These are phyloP conservation scores for Cutaneotrichosporon sp. DNA, from an alignment of 1,284 basidiomycete genomes.

Conservation along the genomic window DNA sequence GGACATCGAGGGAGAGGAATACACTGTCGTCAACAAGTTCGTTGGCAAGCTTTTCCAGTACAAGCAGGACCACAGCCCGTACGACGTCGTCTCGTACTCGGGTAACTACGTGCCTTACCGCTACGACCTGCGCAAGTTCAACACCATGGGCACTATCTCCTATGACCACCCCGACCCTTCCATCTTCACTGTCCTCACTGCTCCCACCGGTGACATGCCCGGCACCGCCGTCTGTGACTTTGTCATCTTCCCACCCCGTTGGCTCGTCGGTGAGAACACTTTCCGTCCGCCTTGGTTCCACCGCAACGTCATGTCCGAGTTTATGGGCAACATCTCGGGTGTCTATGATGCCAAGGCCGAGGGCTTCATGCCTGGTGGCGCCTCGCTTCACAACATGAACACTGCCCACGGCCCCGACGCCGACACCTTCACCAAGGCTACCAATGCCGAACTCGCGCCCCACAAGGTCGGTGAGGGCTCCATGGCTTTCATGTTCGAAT, in stretches of 20 bases:
- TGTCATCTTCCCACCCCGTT: constrained; percentile 21
- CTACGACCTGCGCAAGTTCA: constrained; percentile 63
- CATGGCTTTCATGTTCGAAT: constrained; percentile 35
- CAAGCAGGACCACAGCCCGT: constrained; percentile 46
- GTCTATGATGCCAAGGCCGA: constrained; percentile 27
- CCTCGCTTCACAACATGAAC: constrained; percentile 33
- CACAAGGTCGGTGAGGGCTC: constrained; percentile 24
- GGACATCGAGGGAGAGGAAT: constrained; percentile 57
- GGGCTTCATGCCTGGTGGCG: constrained; percentile 24
- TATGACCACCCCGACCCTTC: constrained; percentile 48
- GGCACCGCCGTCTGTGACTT: constrained; percentile 52
- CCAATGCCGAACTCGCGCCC: constrained; percentile 20
- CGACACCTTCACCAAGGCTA: constrained; percentile 9
- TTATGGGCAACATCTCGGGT: constrained; percentile 17
- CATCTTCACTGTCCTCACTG: constrained; percentile 36
- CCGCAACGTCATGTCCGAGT: constrained; percentile 52
- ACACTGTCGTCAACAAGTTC: constrained; percentile 47
- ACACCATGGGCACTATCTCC: constrained; percentile 61
- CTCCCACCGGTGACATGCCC: constrained; percentile 51
- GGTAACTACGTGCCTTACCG: constrained; percentile 69
- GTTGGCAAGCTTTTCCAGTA: constrained; percentile 39
- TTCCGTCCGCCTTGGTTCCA: constrained; percentile 55
- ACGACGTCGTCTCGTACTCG: constrained; percentile 65
- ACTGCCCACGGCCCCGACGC: constrained; percentile 32
- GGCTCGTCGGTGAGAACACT: constrained; percentile 38